Percentiles rank a stretch among this genome's conserved stretches.
Conservation (phyloP, 148 eudicot genomes). For the Vaccinium darrowii region DNA sequence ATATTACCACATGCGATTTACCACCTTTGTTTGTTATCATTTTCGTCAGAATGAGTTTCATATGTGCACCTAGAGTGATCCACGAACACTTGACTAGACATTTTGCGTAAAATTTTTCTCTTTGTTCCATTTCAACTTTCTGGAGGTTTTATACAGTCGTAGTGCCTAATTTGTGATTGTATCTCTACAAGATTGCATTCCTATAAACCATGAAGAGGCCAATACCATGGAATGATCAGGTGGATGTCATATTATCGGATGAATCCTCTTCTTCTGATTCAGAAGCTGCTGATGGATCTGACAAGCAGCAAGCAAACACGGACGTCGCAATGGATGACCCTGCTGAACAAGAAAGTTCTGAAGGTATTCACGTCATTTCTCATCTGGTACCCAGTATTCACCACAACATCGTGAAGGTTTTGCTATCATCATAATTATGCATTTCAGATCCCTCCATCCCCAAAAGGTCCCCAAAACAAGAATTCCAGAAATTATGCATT, state of each 20-base stretch:
- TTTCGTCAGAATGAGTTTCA: not conserved
- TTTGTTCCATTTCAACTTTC: not conserved
- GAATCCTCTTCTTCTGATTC: conserved; percentile 43
- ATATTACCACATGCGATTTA: not conserved
- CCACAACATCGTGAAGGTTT: not conserved
- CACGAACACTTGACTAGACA: not conserved
- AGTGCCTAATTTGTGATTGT: not conserved
- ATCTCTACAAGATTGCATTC: not conserved
- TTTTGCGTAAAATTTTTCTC: not conserved
- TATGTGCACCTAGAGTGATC: not conserved
- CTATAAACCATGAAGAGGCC: conserved; percentile 32
- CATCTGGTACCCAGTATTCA: not conserved
- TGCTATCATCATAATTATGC: not conserved
- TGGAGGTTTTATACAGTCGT: not conserved
- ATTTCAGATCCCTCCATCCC: too few relatives aligned
- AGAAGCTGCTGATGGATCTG: conserved; percentile 19
- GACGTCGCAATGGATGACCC: conserved; percentile 27
- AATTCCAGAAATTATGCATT: too few relatives aligned
- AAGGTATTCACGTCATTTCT: conserved; percentile 28
- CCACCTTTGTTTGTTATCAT: not conserved
- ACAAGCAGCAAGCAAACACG: conserved; percentile 17
- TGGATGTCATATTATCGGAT: conserved; percentile 58
- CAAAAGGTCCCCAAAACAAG: too few relatives aligned
- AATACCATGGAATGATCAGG: conserved; percentile 31
- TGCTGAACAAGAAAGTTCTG: conserved; percentile 20